phyloP scores from a whole-genome alignment of 495 filamentous ascomycete genomes.

The Aspergillus bridgeri region DNA sequence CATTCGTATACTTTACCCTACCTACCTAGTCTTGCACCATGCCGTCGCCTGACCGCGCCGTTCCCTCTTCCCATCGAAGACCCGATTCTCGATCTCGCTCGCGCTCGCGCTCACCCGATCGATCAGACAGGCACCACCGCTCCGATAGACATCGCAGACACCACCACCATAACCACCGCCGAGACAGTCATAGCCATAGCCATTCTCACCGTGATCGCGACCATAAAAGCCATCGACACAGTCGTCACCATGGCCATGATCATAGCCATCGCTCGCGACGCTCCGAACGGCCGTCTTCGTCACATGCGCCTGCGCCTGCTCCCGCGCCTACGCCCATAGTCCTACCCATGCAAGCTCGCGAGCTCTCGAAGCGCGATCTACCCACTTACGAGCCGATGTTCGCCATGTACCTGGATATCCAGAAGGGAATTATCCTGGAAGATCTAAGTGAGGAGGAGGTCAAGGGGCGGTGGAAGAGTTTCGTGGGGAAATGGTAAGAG shows the following conservation, averaged over 20 bases:
- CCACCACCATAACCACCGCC: constrained; percentile 18
- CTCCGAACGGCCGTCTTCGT: not conserved
- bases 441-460: constrained; percentile 66
- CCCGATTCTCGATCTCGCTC: constrained; percentile 12
- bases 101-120: constrained; percentile 22
- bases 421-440: constrained; percentile 68
- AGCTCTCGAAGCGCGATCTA: constrained; percentile 64
- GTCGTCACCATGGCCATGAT: constrained; percentile 16
- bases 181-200: constrained; percentile 15
- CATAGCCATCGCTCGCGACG: not conserved
- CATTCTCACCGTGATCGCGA: constrained; percentile 23
- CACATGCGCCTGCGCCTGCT: not conserved
- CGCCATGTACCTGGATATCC: constrained; percentile 82
- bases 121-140: constrained; percentile 8
- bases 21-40: constrained; percentile 13
- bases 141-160: constrained; percentile 13
- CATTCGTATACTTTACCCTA: too few relatives aligned
- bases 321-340: constrained; percentile 15
- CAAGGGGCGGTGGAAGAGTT: constrained; percentile 90
- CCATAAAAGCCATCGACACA: constrained; percentile 29
- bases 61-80: constrained; percentile 10
- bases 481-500: constrained; percentile 78
- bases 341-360: constrained; percentile 65
- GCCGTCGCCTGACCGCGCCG: constrained; percentile 19
- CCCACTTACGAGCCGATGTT: constrained; percentile 66